Conservation (phyloP, 495 filamentous ascomycete species). For the Penicillium maclennaniae region DNA sequence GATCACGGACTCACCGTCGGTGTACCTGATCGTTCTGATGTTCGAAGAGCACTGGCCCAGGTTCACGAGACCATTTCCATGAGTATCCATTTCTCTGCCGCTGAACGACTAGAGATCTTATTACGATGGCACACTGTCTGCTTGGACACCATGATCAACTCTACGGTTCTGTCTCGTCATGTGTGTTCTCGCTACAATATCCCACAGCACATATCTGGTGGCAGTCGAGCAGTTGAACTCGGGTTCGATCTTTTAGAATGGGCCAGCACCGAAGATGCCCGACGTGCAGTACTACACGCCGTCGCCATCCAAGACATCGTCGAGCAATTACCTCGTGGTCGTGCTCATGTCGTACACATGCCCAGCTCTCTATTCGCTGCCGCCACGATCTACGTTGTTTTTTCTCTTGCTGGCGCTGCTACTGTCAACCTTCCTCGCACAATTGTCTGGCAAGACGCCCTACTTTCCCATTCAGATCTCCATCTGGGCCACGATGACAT, state of each 20-base stretch:
- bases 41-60: constrained; percentile 39
- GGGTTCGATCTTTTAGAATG: constrained; percentile 40
- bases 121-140: constrained; percentile 50
- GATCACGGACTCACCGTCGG: constrained; percentile 39
- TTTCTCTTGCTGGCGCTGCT: constrained; percentile 35
- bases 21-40: constrained; percentile 38
- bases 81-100: constrained; percentile 35
- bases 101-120: constrained; percentile 40
- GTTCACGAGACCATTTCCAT: constrained; percentile 40
- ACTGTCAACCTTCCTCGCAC: constrained; percentile 37
- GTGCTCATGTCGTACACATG: constrained; percentile 47
- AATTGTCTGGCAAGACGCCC: constrained; percentile 44
- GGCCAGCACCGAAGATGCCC: constrained; percentile 38
- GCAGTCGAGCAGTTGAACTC: constrained; percentile 18
- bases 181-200: constrained; percentile 42
- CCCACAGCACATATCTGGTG: constrained; percentile 37
- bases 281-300: constrained; percentile 44
- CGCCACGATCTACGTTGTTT: constrained; percentile 41
- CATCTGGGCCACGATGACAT: constrained; percentile 25
- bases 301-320: constrained; percentile 49
- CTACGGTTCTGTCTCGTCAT: constrained; percentile 37
- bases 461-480: constrained; percentile 36
- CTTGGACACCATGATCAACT: constrained; percentile 44
- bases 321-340: constrained; percentile 45
- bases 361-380: constrained; percentile 45